Base-by-base conservation (phyloP, 2,329 filamentous ascomycete genomes). In the Sporothrix variecibatus region DNA sequence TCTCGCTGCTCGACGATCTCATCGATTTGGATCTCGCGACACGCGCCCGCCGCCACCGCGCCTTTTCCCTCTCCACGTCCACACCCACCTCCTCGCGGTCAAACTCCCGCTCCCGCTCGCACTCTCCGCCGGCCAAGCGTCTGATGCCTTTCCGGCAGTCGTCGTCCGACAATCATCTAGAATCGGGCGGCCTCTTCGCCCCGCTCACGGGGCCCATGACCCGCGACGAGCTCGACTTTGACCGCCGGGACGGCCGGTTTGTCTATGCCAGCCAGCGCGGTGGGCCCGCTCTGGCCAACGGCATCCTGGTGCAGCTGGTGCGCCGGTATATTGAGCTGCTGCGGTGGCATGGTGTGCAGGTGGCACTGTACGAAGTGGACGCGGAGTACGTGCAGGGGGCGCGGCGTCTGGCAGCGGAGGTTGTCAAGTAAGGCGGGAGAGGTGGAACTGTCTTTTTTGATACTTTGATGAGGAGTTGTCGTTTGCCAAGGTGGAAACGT, bases 311-410 rank as follows among this genome's bases (percentile, higher is more conserved):
- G 46, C 71, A 64, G 20, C 67, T 75, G 7, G 65, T 73, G 17
- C 28, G 20, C n/a, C 71, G 56, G 26, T 75, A 75, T 60, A 68
- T 71, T 20, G 71, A 64, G 12, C 46, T 75, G 58, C 74, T 75
- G 49, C 71, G 74, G 5, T 28, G 56, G 40, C 58, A 73, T 60
- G 74, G 74, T 31, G 74, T 75, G 65, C 43, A 51, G n/a, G 71
- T 75, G 8, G 53, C 65, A 6, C 58, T 71, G 3, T 73, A 51
- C 28, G 65, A 65, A 7, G 71, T 72, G 20, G 70, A 65, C 43
- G 8, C 28, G 1, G 26, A 15, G 11, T 46, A 11, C n/a, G 58
- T 72, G 40, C 40, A 53, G 20, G 56, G 40, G 5, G 70, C 70
- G 2, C 56, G 58, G 11, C 15, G 17, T 6, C 58, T 72, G 9